These are phyloP conservation scores for Xerocomellus amylosporus DNA, from an alignment of 768 basidiomycete species.

Conservation along the genomic window DNA sequence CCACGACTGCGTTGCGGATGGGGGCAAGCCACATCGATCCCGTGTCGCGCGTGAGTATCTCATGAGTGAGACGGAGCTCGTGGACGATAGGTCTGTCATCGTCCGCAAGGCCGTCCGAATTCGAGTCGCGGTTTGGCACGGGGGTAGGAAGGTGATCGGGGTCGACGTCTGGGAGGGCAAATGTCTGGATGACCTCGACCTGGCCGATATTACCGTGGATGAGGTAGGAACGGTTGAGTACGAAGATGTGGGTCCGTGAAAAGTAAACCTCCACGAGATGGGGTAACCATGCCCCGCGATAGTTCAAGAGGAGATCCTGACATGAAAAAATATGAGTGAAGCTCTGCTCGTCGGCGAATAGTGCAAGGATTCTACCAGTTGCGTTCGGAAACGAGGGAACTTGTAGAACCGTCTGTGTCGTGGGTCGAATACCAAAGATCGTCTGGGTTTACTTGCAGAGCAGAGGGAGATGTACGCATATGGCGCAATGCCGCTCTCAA, in stretches of 20 bases:
- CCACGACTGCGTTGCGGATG: constrained; percentile 10
- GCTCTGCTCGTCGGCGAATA: neutral
- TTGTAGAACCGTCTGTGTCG: constrained; percentile 18
- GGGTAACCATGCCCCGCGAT: constrained; percentile 20
- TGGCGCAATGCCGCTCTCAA: constrained; percentile 8
- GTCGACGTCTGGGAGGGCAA: constrained; percentile 16
- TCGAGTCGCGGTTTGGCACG: neutral
- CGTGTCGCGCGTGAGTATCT: constrained; percentile 8
- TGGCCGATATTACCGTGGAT: constrained; percentile 3
- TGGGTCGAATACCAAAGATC: constrained; percentile 17
- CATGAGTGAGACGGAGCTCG: constrained; percentile 24
- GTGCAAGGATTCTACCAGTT: constrained; percentile 2
- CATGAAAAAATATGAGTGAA: neutral
- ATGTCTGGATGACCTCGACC: constrained; percentile 21
- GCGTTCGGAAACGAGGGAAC: constrained; percentile 19
- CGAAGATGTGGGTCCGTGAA: constrained; percentile 15
- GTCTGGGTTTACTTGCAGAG: constrained; percentile 7
- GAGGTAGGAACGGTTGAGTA: constrained; percentile 16
- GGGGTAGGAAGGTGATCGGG: neutral
- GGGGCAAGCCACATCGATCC: constrained; percentile 12
- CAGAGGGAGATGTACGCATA: constrained; percentile 18
- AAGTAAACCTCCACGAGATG: constrained; percentile 17
- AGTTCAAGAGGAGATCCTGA: constrained; percentile 16
- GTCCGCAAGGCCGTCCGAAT: neutral
- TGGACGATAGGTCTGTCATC: neutral